Evolutionary conservation across 176 grass and related monocot species (phyloP).

Genomic region (Avena sativa): DNA sequence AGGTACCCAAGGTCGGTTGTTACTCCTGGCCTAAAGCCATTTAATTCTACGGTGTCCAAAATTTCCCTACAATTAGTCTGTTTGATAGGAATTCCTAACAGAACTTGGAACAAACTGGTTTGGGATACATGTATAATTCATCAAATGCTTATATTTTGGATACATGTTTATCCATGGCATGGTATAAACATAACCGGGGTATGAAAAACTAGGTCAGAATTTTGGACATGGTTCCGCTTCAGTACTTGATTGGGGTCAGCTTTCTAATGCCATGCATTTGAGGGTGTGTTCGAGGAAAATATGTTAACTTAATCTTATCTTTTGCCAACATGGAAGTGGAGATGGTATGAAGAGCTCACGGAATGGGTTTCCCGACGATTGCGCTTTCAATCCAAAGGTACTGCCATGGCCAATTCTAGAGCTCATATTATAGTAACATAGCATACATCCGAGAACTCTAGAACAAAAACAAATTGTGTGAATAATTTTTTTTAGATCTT

Average conservation of each 20-base stretch:
- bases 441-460: too few relatives aligned
- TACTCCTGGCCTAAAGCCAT: too few relatives aligned
- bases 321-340: too few relatives aligned
- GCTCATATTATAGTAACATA: slow-evolving; percentile 66
- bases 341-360: neutral
- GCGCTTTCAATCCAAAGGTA: slow-evolving; percentile 15
- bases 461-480: too few relatives aligned
- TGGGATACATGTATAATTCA: slow-evolving; percentile 82
- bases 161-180: neutral
- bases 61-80: slow-evolving; percentile 86
- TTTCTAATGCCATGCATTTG: neutral
- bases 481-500: too few relatives aligned
- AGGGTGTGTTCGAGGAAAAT: neutral
- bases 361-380: slow-evolving; percentile 74
- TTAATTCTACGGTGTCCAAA: too few relatives aligned
- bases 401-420: slow-evolving; percentile 18
- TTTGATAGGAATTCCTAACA: slow-evolving; percentile 88
- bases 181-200: neutral
- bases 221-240: neutral
- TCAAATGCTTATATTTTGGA: neutral
- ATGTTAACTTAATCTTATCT: neutral
- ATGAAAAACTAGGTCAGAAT: neutral
- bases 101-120: slow-evolving; percentile 90
- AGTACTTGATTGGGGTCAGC: neutral
- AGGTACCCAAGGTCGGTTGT: too few relatives aligned